These are phyloP conservation scores for Biscutella laevigata DNA, from an alignment of 441 rosid species.

Conservation along the genomic window DNA sequence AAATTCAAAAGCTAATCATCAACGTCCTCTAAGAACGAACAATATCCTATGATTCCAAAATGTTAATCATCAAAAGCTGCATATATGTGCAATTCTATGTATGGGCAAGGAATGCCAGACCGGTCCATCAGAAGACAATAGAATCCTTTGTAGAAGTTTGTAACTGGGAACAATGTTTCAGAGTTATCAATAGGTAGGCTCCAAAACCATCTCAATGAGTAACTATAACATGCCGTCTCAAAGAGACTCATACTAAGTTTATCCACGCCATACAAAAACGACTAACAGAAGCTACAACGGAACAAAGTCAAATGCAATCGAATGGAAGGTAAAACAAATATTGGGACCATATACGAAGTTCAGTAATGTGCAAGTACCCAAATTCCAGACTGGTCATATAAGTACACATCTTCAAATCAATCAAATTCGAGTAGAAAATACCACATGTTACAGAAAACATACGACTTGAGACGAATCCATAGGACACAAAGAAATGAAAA, in stretches of 20 bases:
- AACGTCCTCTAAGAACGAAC: neutral
- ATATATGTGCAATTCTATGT: neutral
- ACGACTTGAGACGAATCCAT: constrained; percentile 6
- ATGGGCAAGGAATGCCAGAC: neutral
- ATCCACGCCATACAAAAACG: neutral
- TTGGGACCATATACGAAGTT: neutral
- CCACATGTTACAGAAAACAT: neutral
- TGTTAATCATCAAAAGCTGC: neutral
- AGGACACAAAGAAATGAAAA: too few species aligned
- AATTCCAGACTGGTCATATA: neutral
- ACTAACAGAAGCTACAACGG: neutral
- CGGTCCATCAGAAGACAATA: neutral
- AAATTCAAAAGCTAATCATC: neutral
- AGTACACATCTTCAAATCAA: constrained; percentile 2
- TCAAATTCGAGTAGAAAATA: constrained; percentile 3
- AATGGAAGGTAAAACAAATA: neutral
- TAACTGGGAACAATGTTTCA: neutral
- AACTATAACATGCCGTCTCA: constrained; percentile 1
- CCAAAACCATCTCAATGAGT: neutral
- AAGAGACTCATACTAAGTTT: neutral
- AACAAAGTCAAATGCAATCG: constrained; percentile 4
- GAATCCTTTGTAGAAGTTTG: neutral
- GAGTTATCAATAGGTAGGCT: neutral
- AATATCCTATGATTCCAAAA: neutral
- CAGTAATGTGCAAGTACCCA: neutral